phyloP scores from a whole-genome alignment of 495 filamentous ascomycete species.

The Neurospora tetraspora region DNA sequence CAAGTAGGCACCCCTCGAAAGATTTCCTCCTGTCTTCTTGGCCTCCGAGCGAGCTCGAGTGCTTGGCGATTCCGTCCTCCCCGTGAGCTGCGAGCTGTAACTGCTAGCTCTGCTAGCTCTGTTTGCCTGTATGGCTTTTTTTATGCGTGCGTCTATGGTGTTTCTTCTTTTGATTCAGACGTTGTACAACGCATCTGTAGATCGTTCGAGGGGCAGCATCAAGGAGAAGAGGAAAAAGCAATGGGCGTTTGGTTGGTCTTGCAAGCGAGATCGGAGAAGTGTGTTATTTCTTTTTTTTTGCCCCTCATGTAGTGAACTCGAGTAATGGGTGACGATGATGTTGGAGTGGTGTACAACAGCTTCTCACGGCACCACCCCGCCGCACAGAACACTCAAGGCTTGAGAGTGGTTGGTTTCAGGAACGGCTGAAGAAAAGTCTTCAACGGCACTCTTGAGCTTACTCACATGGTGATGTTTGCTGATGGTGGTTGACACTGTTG shows the following conservation, averaged over 20 bases:
- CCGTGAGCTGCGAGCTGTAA: background rate
- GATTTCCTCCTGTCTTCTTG: background rate
- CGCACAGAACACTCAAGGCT: background rate
- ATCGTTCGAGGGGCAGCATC: background rate
- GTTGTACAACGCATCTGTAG: background rate
- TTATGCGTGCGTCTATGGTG: background rate
- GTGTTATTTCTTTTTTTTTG: background rate
- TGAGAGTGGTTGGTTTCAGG: background rate
- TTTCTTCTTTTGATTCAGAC: background rate
- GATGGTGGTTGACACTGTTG: background rate
- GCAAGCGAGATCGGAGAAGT: background rate
- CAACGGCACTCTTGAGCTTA: background rate
- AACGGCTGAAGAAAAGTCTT: background rate
- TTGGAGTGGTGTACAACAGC: background rate
- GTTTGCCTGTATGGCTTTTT: background rate
- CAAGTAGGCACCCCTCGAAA: background rate
- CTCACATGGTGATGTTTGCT: background rate
- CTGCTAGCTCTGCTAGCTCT: background rate
- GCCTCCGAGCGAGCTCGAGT: background rate
- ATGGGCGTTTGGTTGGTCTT: background rate
- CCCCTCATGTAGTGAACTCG: background rate
- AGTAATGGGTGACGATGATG: background rate
- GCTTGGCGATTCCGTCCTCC: background rate
- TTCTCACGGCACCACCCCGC: background rate
- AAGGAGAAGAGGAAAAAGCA: background rate